Evolutionary conservation across 306 rosid genomes (phyloP), one percentile per base, ranked within the genome.

Genomic region (Morella rubra): DNA sequence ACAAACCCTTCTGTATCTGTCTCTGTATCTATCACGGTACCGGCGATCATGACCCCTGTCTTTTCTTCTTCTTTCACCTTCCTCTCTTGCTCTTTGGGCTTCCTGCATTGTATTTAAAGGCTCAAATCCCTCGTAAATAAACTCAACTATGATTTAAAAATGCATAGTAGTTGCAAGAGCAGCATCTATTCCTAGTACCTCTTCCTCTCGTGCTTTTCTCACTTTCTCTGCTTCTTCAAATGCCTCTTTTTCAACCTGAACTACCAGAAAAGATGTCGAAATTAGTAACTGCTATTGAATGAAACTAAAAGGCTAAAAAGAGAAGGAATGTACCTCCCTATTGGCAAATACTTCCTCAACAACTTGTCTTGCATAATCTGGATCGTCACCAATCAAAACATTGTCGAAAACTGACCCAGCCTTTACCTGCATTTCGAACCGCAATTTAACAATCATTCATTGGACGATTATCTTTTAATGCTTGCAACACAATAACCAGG

Each of bases 41-140:
- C 97, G 87, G 32, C 91, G 85, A 79, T 92, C 97, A 55, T 87
- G 78, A 50, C 92, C 98, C 80, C 95, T 84, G 71, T 92, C 99
- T 52, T 76, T 77, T 66, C 98, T 89, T 80, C 99, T 82, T 84
- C 82, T 87, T 81, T 96, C 99, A 14, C 98, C 99, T 82, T 96
- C 98, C 83, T 92, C 99, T 82, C 99, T 89, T 54, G 99, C 99
- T 83, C 96, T 87, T 81, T 84, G 89, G 85, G 97, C 96, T 87
- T 96, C 99, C 99, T 95, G 95, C 73, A 83, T 66, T 75, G 60
- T 50, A 4, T 65, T 18, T 18, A 76, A 60, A 58, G 60, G 82
- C 76, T 71, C 71, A 75, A 59, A 60, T 71, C 58, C 73, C 22
- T 69, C 47, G n/a, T 61, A 72, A 73, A 58, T 14, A 69, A 47